Evolutionary conservation across 164 flowering plant species (phyloP).

Genomic region (Chimonanthus salicifolius): DNA sequence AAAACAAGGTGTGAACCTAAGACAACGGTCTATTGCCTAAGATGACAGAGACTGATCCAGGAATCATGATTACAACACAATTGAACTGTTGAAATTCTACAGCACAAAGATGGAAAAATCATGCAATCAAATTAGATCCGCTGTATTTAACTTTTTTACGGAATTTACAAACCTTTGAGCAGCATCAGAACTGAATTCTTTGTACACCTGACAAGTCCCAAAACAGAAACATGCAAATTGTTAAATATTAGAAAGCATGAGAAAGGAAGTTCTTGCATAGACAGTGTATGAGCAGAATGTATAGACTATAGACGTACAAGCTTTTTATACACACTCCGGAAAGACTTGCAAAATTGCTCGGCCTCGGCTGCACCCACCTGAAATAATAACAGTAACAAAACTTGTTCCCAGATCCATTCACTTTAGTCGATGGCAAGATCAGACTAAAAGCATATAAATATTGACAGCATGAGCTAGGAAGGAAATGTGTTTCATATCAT

Average conservation of each 20-base stretch:
- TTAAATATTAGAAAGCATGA: neutral
- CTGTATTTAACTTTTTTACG: neutral
- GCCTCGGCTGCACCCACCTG: slow-evolving; percentile 47
- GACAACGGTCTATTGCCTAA: too few species aligned
- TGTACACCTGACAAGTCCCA: slow-evolving; percentile 27
- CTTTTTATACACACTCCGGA: slow-evolving; percentile 36
- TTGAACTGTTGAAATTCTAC: too few species aligned
- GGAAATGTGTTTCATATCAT: too few species aligned
- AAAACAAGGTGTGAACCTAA: too few species aligned
- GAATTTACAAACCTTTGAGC: slow-evolving; percentile 29
- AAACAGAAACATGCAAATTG: neutral
- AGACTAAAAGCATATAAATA: too few species aligned
- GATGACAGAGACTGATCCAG: too few species aligned
- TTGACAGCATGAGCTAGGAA: too few species aligned
- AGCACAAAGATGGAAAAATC: neutral
- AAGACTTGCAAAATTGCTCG: slow-evolving; percentile 42
- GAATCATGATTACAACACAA: too few species aligned
- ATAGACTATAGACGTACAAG: slow-evolving; percentile 29
- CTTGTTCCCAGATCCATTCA: neutral
- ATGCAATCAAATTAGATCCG: neutral
- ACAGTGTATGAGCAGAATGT: neutral
- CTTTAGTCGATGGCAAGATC: neutral
- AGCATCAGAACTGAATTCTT: slow-evolving; percentile 35
- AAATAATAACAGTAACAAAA: neutral
- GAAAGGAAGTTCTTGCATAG: neutral